phyloP scores from a whole-genome alignment of 208 protist species.

The Trypanosomatidae sp. region DNA sequence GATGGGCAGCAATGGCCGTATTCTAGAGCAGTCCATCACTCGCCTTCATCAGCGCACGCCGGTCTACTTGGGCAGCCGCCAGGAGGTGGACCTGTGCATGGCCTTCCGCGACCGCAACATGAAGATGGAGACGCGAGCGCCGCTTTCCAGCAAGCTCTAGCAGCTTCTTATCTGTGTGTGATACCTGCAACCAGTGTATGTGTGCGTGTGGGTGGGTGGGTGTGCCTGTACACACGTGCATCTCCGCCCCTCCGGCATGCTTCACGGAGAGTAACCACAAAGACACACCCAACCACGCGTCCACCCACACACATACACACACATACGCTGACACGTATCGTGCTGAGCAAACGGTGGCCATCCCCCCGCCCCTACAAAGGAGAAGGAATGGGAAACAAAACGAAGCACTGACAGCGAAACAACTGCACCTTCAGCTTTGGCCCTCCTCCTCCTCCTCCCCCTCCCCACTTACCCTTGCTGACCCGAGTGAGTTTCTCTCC shows the following conservation, averaged over 20 bases:
- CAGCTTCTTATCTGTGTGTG: background rate
- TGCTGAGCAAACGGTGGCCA: background rate
- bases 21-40: conserved; percentile 86
- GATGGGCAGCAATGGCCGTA: conserved; percentile 56
- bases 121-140: background rate
- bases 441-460: background rate
- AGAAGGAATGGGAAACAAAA: background rate
- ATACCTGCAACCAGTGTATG: background rate
- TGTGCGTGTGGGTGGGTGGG: conserved; percentile 3
- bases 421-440: background rate
- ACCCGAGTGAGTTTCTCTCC: background rate
- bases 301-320: background rate
- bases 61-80: conserved; percentile 89
- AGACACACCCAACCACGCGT: background rate
- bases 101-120: conserved; percentile 49
- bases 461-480: background rate
- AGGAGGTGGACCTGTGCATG: conserved; percentile 89
- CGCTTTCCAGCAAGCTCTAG: conserved; percentile 50
- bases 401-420: background rate
- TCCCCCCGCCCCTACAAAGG: background rate
- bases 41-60: conserved; percentile 92
- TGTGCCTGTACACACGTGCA: background rate
- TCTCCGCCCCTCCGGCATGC: background rate
- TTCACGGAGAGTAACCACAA: conserved; percentile 1
- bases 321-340: background rate